phyloP scores from a whole-genome alignment of 2,329 filamentous ascomycete genomes.

The Botryosphaeria agaves region DNA sequence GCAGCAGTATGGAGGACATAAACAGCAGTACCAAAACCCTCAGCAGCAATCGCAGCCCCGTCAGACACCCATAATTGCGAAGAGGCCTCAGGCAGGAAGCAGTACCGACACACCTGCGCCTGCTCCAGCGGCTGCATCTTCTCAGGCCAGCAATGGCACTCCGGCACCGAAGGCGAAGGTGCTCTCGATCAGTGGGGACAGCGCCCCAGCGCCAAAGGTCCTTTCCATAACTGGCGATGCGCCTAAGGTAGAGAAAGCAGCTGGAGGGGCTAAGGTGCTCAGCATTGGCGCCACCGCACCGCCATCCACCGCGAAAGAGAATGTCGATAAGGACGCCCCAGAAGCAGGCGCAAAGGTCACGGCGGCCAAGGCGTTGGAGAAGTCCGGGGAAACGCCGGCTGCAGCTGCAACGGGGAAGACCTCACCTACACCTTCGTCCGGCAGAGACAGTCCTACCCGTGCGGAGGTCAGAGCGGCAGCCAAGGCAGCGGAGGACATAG shows the following conservation, averaged over 20 bases:
- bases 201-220: constrained; percentile 35
- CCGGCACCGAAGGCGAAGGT: constrained; percentile 42
- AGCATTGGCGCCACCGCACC: constrained; percentile 38
- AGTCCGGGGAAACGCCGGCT: constrained; percentile 55
- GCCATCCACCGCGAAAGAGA: constrained; percentile 28
- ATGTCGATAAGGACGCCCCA: constrained; percentile 26
- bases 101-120: constrained; percentile 27
- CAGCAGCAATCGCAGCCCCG: constrained; percentile 29
- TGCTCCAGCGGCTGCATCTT: constrained; percentile 20
- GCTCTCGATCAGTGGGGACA: constrained; percentile 42
- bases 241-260: constrained; percentile 36
- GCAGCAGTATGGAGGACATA: no score
- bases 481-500: constrained; percentile 66
- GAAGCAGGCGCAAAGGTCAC: constrained; percentile 71
- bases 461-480: constrained; percentile 36
- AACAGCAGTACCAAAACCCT: no score
- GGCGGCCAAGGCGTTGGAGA: constrained; percentile 80
- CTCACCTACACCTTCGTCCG: constrained; percentile 68
- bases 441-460: constrained; percentile 59
- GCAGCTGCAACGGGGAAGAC: constrained; percentile 44
- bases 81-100: constrained; percentile 35
- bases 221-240: constrained; percentile 40
- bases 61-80: constrained; percentile 44
- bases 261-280: constrained; percentile 48
- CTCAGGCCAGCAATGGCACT: background rate